These are phyloP conservation scores for Flaveria floridana DNA, from an alignment of 140 eudicot genomes.

Conservation along the genomic window DNA sequence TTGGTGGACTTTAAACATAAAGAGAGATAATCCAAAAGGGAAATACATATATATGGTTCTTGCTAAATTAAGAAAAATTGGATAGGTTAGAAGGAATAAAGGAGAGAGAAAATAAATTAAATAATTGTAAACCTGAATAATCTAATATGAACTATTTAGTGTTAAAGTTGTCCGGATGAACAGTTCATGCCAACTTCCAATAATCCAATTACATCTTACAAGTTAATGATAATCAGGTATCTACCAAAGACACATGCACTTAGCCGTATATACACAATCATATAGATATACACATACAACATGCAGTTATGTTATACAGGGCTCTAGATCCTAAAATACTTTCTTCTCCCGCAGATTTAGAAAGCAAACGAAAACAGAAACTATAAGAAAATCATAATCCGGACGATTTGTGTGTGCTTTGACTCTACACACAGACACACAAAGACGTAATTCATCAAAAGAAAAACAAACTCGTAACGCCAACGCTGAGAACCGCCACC, in stretches of 20 bases:
- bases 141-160: background rate
- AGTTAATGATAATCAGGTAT: background rate
- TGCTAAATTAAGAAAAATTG: background rate
- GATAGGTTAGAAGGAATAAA: background rate
- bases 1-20: background rate
- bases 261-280: background rate
- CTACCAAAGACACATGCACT: background rate
- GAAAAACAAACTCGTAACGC: background rate
- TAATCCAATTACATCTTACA: too few species aligned
- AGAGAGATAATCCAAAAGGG: background rate
- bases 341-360: background rate
- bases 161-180: conserved; percentile 13
- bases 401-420: background rate
- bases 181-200: conserved; percentile 17
- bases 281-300: background rate
- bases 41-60: background rate
- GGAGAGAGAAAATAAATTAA: background rate
- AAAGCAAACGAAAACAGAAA: conserved; percentile 10
- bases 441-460: background rate
- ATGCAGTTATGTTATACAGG: background rate
- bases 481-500: background rate
- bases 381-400: conserved; percentile 1
- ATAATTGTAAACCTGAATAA: background rate
- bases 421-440: background rate
- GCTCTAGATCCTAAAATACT: conserved; percentile 11